phyloP scores from a whole-genome alignment of 331 rosid genomes.

The Acacia concinna region DNA sequence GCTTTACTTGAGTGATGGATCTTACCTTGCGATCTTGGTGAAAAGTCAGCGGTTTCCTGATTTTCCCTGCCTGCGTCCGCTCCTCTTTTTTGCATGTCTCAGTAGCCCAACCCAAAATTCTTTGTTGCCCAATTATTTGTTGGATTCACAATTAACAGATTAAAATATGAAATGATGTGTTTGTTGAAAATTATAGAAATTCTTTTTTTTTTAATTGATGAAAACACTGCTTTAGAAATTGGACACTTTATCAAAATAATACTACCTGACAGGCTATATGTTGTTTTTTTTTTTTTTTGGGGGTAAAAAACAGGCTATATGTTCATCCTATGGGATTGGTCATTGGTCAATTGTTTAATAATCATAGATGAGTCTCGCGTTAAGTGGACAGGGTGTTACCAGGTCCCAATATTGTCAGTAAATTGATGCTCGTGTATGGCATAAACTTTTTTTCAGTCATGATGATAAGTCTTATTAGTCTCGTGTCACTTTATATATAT shows the following conservation, averaged over 20 bases:
- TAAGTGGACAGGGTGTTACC: no score
- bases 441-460: no score
- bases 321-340: neutral
- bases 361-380: no score
- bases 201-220: neutral
- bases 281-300: no score
- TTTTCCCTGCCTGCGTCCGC: neutral
- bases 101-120: neutral
- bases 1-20: neutral
- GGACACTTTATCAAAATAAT: neutral
- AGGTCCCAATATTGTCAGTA: no score
- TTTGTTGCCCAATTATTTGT: neutral
- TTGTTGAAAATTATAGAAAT: neutral
- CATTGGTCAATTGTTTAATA: no score
- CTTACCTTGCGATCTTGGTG: neutral
- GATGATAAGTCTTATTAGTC: no score
- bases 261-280: no score
- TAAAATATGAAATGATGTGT: neutral
- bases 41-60: neutral
- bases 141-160: neutral
- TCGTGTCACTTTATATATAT: no score
- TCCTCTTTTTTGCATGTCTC: neutral
- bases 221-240: neutral
- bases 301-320: no score
- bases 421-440: no score